Percentiles rank a stretch among this genome's conserved stretches.
Evolutionary conservation across 2,329 filamentous ascomycete species (phyloP).

Genomic region (Harringtonia lauricola): DNA sequence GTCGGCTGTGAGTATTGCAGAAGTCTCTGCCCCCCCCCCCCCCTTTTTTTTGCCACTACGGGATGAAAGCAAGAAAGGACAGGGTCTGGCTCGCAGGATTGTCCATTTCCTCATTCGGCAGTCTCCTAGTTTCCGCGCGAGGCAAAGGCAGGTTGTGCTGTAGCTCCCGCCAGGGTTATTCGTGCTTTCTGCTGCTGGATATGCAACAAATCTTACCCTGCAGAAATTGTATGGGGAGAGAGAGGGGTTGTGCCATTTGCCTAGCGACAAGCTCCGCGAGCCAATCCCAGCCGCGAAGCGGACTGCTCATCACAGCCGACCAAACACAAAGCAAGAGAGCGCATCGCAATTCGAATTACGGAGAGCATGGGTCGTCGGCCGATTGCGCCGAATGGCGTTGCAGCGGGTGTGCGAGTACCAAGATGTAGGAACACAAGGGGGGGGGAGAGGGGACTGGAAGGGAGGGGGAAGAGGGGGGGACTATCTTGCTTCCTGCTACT

Average conservation of each 20-base stretch:
- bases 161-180: constrained; percentile 5
- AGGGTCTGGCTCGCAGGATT: background rate
- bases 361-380: background rate
- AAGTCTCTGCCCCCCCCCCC: too few relatives aligned
- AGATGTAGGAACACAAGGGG: too few relatives aligned
- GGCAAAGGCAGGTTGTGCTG: constrained; percentile 3
- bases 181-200: too few relatives aligned
- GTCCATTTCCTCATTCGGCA: constrained; percentile 6
- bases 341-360: background rate
- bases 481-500: too few relatives aligned
- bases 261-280: background rate
- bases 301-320: constrained; percentile 3
- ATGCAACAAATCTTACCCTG: too few relatives aligned
- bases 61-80: background rate
- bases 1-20: too few relatives aligned
- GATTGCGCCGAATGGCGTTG: background rate
- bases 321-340: background rate
- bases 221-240: background rate
- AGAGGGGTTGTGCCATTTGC: background rate
- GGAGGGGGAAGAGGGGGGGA: too few relatives aligned
- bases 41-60: too few relatives aligned
- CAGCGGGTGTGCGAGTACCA: too few relatives aligned
- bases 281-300: constrained; percentile 5
- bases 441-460: too few relatives aligned
- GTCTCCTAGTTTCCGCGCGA: constrained; percentile 10